Percentiles rank a stretch among this genome's conserved stretches.
Evolutionary conservation across 2,329 filamentous ascomycete species (phyloP).

Genomic region (Penicillium corylophilum): DNA sequence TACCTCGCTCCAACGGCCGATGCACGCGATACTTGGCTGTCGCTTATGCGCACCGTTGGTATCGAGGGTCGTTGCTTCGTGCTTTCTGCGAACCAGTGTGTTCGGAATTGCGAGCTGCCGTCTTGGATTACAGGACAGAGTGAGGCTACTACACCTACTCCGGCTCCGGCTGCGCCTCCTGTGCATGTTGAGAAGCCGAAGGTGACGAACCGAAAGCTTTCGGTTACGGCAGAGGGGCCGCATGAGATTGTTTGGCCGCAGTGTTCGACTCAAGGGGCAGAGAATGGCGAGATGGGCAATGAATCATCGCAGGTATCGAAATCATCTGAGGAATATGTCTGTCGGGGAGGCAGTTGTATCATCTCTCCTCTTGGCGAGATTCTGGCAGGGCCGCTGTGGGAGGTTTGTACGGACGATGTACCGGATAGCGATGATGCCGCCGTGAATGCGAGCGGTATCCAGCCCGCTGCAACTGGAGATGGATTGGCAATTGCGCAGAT

Average conservation of each 20-base stretch:
- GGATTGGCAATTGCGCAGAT: constrained; percentile 68
- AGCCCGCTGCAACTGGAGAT: constrained; percentile 15
- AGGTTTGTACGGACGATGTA: constrained; percentile 45
- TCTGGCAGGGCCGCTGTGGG: constrained; percentile 78
- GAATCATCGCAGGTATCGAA: background rate
- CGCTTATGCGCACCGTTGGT: constrained; percentile 75
- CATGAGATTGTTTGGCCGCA: constrained; percentile 50
- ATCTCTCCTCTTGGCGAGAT: constrained; percentile 74
- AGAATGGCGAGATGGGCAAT: background rate
- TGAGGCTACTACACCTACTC: background rate
- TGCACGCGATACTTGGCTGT: constrained; percentile 74
- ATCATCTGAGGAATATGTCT: constrained; percentile 50
- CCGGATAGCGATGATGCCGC: constrained; percentile 26
- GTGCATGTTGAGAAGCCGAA: background rate
- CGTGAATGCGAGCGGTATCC: background rate
- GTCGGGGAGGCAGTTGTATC: constrained; percentile 79
- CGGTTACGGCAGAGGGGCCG: constrained; percentile 42
- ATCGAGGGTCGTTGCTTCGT: constrained; percentile 82
- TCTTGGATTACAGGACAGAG: constrained; percentile 50
- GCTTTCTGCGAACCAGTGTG: constrained; percentile 79
- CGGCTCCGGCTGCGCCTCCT: background rate
- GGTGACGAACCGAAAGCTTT: constrained; percentile 14
- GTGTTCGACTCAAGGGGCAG: background rate
- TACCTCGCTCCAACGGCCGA: constrained; percentile 91
- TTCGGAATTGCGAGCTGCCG: constrained; percentile 58